Evolutionary conservation across 2,329 filamentous ascomycete species (phyloP), one percentile per base, ranked within the genome.

Genomic region (Celoporthe dispersa): DNA sequence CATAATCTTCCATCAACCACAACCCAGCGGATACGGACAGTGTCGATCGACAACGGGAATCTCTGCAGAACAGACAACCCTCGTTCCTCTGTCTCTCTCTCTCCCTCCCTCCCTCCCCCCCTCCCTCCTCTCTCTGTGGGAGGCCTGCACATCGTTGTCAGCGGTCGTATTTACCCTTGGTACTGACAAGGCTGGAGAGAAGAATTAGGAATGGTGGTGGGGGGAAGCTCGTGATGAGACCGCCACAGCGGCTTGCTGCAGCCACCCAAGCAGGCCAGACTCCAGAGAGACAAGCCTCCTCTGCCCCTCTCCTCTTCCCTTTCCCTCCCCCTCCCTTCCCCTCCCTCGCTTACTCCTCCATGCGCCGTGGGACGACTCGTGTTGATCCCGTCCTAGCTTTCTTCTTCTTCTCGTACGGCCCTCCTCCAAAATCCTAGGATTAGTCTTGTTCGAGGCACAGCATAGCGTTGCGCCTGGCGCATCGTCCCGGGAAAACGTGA

Each of bases 181-280:
- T 53, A n/a, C 2, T 12, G 48, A 3, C 11, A 22, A 37, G 33
- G 35, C 33, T 35, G 7, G n/a, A n/a, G 33, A 28, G 25, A 33
- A 16, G 19, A 37, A 37, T 2, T 16, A 9, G 12, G 4, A 28
- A 28, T 57, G 53, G 22, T 22, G 31, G n/a, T 19, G 16, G 22
- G 48, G 14, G 28, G n/a, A 5, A 59, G 33, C 41, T 67, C 35
- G 59, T 51, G 41, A 64, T 70, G 66, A 70, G 41, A 70, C 66
- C 66, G 69, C 69, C 69, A 70, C 66, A 62, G 66, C 69, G 69
- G 69, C 53, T 35, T 28, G 28, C 25, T 70, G 66, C 69, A 70
- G 62, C 44, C 12, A 37, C 41, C n/a, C 44, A 48, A 22, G 44
- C 44, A 48, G 19, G 22, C n/a, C 22, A 55, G 59, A 57, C 59